A percentile compares a stretch with the other conserved stretches of the same genome.
Evolutionary conservation across 176 grass and related monocot genomes (phyloP).

Genomic region (Zea mays): DNA sequence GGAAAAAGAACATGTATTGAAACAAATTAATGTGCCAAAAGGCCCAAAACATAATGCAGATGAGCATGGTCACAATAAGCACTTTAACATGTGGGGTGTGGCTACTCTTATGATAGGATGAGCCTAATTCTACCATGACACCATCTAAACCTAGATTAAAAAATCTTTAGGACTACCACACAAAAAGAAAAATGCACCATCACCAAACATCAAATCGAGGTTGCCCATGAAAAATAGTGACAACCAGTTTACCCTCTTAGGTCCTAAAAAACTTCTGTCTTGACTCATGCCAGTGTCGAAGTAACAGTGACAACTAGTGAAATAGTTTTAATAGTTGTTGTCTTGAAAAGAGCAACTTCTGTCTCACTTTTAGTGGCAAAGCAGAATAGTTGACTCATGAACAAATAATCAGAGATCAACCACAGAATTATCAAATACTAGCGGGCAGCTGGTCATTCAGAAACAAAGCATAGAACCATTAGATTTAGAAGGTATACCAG

Average conservation of each 20-base stretch:
- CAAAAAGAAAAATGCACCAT: neutral
- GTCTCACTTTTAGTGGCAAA: neutral
- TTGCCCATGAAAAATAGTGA: neutral
- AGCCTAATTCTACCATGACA: too few relatives aligned
- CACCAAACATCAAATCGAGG: neutral
- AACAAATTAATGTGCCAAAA: conserved; percentile 20
- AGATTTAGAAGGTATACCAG: neutral
- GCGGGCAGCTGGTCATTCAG: neutral
- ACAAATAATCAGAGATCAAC: neutral
- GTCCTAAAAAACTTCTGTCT: neutral
- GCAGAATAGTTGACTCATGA: neutral
- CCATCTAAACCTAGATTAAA: too few relatives aligned
- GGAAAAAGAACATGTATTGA: conserved; percentile 4
- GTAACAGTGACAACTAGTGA: neutral
- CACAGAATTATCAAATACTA: neutral
- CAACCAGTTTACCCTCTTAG: neutral
- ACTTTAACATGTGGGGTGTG: too few relatives aligned
- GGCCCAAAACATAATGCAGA: neutral
- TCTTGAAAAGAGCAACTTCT: neutral
- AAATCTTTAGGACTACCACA: neutral
- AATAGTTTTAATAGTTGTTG: neutral
- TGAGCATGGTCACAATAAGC: too few relatives aligned
- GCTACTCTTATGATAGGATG: too few relatives aligned
- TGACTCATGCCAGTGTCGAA: neutral
- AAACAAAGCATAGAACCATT: neutral